Conservation (phyloP, 257 asterid species). For the Solanum chmielewskii region DNA sequence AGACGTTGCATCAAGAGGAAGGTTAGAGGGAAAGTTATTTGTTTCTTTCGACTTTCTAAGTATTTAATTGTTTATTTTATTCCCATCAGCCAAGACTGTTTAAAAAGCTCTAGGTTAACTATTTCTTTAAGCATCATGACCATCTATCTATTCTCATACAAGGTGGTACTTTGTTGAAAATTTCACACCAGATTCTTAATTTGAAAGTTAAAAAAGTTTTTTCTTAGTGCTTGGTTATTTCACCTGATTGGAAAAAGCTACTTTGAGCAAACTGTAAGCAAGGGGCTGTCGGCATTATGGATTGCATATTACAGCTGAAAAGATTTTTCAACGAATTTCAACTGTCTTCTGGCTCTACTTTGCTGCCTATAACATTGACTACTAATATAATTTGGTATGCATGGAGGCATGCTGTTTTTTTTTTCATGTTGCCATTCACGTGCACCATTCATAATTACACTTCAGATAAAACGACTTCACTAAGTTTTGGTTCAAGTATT, state of each 20-base stretch:
- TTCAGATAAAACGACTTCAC: not conserved
- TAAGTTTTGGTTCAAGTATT: not conserved
- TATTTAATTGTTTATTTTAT: not conserved
- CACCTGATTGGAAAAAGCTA: constrained; percentile 13
- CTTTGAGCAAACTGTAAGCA: constrained; percentile 31
- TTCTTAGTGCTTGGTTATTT: constrained; percentile 8
- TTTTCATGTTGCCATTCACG: not conserved
- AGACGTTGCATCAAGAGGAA: constrained; percentile 8
- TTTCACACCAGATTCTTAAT: not conserved
- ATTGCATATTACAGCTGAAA: constrained; percentile 14
- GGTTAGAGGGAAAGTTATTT: not conserved
- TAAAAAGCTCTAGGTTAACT: constrained; percentile 7
- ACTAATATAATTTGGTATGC: not conserved
- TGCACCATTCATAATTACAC: not conserved
- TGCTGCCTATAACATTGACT: not conserved
- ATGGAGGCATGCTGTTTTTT: constrained; percentile 3
- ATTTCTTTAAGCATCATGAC: constrained; percentile 5
- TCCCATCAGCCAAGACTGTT: not conserved
- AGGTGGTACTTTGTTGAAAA: constrained; percentile 21
- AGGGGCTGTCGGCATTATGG: constrained; percentile 11
- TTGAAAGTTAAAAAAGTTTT: constrained; percentile 1
- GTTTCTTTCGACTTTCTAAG: not conserved
- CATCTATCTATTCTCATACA: constrained; percentile 1
- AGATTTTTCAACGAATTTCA: constrained; percentile 12
- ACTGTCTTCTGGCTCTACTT: constrained; percentile 11